Conservation (phyloP, 2,329 filamentous ascomycete genomes). For the Cladosporium sphaerospermum region DNA sequence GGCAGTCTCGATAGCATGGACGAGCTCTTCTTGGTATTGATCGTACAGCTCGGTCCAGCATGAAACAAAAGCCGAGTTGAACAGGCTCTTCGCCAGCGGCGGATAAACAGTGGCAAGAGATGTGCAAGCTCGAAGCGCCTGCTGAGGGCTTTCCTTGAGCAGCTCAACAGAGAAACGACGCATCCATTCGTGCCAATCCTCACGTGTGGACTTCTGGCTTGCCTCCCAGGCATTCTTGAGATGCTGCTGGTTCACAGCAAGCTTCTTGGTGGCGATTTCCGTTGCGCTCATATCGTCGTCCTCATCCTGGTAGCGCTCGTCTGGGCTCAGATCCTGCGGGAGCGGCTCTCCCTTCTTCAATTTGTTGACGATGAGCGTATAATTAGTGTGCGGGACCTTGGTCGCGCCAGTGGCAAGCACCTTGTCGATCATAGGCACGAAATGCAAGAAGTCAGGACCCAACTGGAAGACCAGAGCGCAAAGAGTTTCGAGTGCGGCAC, state of each 20-base stretch:
- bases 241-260: constrained; percentile 96
- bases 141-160: constrained; percentile 90
- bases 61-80: constrained; percentile 98
- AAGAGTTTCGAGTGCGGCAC: constrained; percentile 84
- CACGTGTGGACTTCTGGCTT: constrained; percentile 89
- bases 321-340: constrained; percentile 89
- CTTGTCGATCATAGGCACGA: constrained; percentile 89
- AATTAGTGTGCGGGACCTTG: constrained; percentile 83
- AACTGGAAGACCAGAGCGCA: constrained; percentile 94
- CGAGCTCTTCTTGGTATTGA: constrained; percentile 93
- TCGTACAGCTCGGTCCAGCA: constrained; percentile 98
- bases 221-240: constrained; percentile 97
- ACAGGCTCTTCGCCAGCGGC: constrained; percentile 84
- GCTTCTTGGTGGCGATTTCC: constrained; percentile 84
- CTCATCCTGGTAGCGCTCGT: constrained; percentile 62
- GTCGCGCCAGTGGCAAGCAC: constrained; percentile 57
- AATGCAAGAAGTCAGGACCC: constrained; percentile 90
- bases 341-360: constrained; percentile 89
- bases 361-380: constrained; percentile 86
- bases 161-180: constrained; percentile 92
- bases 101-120: constrained; percentile 85
- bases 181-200: constrained; percentile 99
- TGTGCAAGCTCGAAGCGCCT: constrained; percentile 87
- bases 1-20: constrained; percentile 89
- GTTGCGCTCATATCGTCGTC: constrained; percentile 74